These are phyloP conservation scores for Tuber magnatum DNA, from an alignment of 495 filamentous ascomycete genomes.

Conservation along the genomic window DNA sequence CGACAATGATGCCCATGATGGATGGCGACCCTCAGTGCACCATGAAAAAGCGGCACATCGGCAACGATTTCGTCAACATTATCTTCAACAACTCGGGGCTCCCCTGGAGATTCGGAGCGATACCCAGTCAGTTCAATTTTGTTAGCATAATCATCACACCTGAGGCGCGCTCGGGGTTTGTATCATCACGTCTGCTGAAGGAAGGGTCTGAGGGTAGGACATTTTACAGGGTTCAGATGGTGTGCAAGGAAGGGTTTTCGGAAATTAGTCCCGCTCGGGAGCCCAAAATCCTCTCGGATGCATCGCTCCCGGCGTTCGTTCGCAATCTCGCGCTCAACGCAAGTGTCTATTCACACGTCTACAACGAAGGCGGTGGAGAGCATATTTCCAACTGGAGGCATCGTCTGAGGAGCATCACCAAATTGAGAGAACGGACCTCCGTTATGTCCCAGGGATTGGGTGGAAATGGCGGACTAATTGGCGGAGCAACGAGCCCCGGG, in stretches of 20 bases:
- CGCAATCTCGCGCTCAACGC: slow-evolving; percentile 88
- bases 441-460: slow-evolving; percentile 8
- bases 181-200: slow-evolving; percentile 45
- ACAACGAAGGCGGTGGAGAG: slow-evolving; percentile 75
- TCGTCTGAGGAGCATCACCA: slow-evolving; percentile 73
- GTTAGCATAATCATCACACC: slow-evolving; percentile 95
- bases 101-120: slow-evolving; percentile 82
- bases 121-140: slow-evolving; percentile 87
- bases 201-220: slow-evolving; percentile 46
- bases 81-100: slow-evolving; percentile 91
- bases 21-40: slow-evolving; percentile 66
- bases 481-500: slow-evolving; percentile 24
- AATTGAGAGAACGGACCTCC: slow-evolving; percentile 58
- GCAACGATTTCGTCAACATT: slow-evolving; percentile 97
- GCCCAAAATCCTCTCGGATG: slow-evolving; percentile 75
- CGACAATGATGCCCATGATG: slow-evolving; percentile 89
- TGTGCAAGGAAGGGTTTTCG: slow-evolving; percentile 77
- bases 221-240: slow-evolving; percentile 77
- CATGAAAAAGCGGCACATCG: slow-evolving; percentile 88
- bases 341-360: slow-evolving; percentile 84
- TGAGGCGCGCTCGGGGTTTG: slow-evolving; percentile 59
- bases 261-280: slow-evolving; percentile 81
- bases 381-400: slow-evolving; percentile 84
- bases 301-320: slow-evolving; percentile 74
- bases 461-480: slow-evolving; percentile 11